phyloP scores from a whole-genome alignment of 2,329 filamentous ascomycete species.

The Furcasterigmium sp. region DNA sequence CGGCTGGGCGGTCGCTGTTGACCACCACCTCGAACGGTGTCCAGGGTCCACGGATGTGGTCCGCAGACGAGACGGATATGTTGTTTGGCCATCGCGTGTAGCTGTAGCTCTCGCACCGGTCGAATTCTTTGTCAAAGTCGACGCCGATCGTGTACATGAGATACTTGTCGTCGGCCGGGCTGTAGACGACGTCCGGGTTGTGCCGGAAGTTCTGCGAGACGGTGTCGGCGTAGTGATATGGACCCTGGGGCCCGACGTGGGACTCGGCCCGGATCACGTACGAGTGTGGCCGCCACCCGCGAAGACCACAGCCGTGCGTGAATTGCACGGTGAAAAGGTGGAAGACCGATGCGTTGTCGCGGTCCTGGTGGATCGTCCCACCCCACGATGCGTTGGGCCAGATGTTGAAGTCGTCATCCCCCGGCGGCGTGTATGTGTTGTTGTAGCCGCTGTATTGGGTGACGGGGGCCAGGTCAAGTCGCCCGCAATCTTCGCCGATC shows the following conservation, averaged over 20 bases:
- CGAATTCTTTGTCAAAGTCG: slow-evolving; percentile 12
- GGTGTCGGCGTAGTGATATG: slow-evolving; percentile 33
- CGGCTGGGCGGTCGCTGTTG: not conserved
- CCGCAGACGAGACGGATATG: slow-evolving; percentile 18
- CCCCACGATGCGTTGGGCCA: slow-evolving; percentile 42
- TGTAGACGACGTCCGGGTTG: slow-evolving; percentile 39
- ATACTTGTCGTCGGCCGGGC: slow-evolving; percentile 34
- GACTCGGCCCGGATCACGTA: slow-evolving; percentile 41
- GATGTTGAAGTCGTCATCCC: slow-evolving; percentile 7
- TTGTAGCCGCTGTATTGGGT: slow-evolving; percentile 38
- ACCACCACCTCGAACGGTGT: slow-evolving; percentile 5
- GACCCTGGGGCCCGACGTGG: slow-evolving; percentile 32
- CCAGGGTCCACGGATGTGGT: slow-evolving; percentile 4
- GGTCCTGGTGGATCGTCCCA: slow-evolving; percentile 38
- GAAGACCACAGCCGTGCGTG: slow-evolving; percentile 36
- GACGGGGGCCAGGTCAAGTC: slow-evolving; percentile 36
- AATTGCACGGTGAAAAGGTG: slow-evolving; percentile 42
- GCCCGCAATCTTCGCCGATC: slow-evolving; percentile 35
- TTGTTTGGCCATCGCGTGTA: slow-evolving; percentile 8
- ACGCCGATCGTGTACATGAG: slow-evolving; percentile 39
- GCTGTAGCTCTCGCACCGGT: not conserved
- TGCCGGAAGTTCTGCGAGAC: slow-evolving; percentile 37
- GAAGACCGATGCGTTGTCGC: slow-evolving; percentile 26
- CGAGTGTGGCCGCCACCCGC: slow-evolving; percentile 40
- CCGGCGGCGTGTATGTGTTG: slow-evolving; percentile 23